Evolutionary conservation across 1,139 yeast genomes (phyloP), one percentile per base, ranked within the genome.

Genomic region (Ashbya aceris): DNA sequence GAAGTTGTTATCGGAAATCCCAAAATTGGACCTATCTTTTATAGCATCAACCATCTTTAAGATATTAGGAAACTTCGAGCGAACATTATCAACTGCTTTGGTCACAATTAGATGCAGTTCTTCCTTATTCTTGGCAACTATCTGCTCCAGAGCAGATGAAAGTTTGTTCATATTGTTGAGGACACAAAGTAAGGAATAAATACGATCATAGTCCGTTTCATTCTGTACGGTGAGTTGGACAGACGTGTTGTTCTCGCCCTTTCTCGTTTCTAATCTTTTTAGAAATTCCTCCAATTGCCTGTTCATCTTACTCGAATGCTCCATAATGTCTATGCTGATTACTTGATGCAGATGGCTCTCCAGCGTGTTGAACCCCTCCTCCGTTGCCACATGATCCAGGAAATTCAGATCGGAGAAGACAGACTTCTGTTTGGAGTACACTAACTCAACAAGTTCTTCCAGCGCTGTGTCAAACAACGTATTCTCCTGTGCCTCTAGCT

Each of bases 401-500:
- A 39, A 27, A 6, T 33, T 17, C 9, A 40, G 32, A 12, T 43
- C 44, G 12, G 46, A 33, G 2, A 31, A 20, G n/a, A 38, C 26
- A 14, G 41, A 36, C 6, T 49, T 48, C n/a, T 54, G 47, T 52
- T 80, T 83, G 43, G 84, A 68, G 56, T 84, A 89, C 13, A 87
- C 68, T 45, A 85, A 83, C 44, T 72, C 75, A 48, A 78, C 81
- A 35, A 87, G 66, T 56, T 87, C 96, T 49, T 84, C 95, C 14
- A 85, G 68, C 26, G 87, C 67, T 55, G 77, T 77, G 44, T 81
- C 86, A 54, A 83, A 82, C 37, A 89, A 62, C 41, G 73, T 71
- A 55, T 69, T 79, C 34, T 79, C 77, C 53, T 84, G 95, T 6
- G 71, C 58, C 39, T 76, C 76, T 31, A 86, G 65, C 50, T 79